These are phyloP conservation scores for Laguncularia racemosa DNA, from an alignment of 345 rosid species.

Conservation along the genomic window DNA sequence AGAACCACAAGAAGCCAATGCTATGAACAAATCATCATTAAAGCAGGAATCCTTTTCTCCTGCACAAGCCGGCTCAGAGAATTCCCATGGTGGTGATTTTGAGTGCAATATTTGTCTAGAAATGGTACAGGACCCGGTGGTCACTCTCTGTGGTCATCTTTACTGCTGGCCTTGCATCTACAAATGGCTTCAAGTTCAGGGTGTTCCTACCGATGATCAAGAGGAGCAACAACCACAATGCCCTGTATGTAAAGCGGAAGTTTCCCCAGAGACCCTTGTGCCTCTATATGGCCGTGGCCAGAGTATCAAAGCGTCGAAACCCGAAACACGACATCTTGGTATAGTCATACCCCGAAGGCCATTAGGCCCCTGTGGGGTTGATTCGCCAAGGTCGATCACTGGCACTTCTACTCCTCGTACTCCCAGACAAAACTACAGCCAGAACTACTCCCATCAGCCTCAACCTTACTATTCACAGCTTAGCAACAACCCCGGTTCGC, in stretches of 20 bases:
- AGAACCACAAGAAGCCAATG: neutral
- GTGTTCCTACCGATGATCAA: constrained; percentile 19
- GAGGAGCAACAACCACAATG: constrained; percentile 23
- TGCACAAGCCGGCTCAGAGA: constrained; percentile 7
- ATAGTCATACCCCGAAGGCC: constrained; percentile 22
- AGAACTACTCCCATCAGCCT: neutral
- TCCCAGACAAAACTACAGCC: constrained; percentile 2
- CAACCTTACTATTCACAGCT: constrained; percentile 2
- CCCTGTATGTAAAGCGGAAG: constrained; percentile 40
- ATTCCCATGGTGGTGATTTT: constrained; percentile 14
- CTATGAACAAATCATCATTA: constrained; percentile 4
- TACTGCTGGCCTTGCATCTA: constrained; percentile 98
- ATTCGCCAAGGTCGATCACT: constrained; percentile 13
- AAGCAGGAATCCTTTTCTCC: constrained; percentile 11
- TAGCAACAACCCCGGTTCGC: neutral
- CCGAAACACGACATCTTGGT: constrained; percentile 19
- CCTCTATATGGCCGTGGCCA: constrained; percentile 40
- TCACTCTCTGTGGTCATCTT: constrained; percentile 90
- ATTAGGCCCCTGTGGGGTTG: constrained; percentile 8
- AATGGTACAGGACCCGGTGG: constrained; percentile 78
- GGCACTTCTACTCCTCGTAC: constrained; percentile 1
- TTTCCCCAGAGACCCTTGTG: constrained; percentile 26
- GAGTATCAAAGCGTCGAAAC: constrained; percentile 10
- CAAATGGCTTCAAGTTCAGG: constrained; percentile 73
- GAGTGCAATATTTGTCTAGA: constrained; percentile 77